These are phyloP conservation scores for Irpex rosettiformis DNA, from an alignment of 1,284 basidiomycete species.

Conservation along the genomic window DNA sequence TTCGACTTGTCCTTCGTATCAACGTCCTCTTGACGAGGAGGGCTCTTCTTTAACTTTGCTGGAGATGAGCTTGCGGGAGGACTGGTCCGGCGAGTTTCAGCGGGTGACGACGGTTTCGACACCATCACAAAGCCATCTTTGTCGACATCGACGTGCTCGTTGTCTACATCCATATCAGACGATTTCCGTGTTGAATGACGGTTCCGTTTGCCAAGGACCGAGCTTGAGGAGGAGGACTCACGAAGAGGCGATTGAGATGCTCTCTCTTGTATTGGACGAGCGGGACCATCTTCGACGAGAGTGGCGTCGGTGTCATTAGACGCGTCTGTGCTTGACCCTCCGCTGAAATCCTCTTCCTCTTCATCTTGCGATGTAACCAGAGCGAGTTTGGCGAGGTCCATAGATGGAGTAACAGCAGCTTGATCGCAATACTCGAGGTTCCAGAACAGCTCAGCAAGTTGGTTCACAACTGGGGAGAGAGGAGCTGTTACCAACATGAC, in stretches of 20 bases:
- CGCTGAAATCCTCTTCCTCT: conserved; percentile 72
- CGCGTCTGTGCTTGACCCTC: conserved; percentile 63
- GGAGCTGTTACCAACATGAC: conserved; percentile 15
- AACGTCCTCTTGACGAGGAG: conserved; percentile 35
- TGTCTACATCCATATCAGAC: conserved; percentile 42
- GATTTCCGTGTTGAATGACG: conserved; percentile 47
- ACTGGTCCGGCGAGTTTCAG: conserved; percentile 13
- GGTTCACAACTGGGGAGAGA: conserved; percentile 60
- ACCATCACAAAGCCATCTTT: conserved; percentile 47
- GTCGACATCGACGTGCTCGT: conserved; percentile 23
- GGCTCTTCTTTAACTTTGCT: conserved; percentile 19
- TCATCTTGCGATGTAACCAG: conserved; percentile 89
- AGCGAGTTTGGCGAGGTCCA: conserved; percentile 90
- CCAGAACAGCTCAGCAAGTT: conserved; percentile 77
- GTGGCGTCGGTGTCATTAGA: conserved; percentile 83
- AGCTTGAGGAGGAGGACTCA: conserved; percentile 35
- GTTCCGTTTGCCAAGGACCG: conserved; percentile 71
- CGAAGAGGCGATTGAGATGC: conserved; percentile 22
- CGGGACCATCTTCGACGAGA: conserved; percentile 69
- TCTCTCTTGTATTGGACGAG: conserved; percentile 23
- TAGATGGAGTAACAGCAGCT: conserved; percentile 74
- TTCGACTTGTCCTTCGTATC: conserved; percentile 36
- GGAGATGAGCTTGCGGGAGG: conserved; percentile 15
- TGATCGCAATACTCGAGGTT: conserved; percentile 68
- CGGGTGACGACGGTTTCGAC: conserved; percentile 34